Evolutionary conservation across 2,329 filamentous ascomycete genomes (phyloP).

Genomic region (Colletotrichum musicola): DNA sequence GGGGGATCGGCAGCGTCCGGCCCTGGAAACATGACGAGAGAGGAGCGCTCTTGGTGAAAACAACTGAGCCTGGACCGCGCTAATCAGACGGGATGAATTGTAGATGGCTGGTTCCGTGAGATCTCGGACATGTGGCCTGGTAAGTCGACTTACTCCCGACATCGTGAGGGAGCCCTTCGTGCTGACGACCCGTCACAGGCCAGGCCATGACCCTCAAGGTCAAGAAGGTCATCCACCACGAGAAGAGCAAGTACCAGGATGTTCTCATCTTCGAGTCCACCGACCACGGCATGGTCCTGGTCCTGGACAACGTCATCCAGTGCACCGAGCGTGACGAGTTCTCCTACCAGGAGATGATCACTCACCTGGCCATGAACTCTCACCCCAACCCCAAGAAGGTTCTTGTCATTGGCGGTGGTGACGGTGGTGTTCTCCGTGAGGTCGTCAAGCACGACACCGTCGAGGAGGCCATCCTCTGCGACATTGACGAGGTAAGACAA

Average conservation of each 20-base stretch:
- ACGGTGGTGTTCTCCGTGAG: slow-evolving; percentile 97
- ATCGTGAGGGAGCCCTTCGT: neutral
- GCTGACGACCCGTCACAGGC: slow-evolving; percentile 60
- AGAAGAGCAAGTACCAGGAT: slow-evolving; percentile 99
- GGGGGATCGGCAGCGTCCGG: slow-evolving; percentile 18
- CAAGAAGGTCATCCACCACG: slow-evolving; percentile 97
- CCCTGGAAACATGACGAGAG: slow-evolving; percentile 6
- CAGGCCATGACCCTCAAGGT: slow-evolving; percentile 99
- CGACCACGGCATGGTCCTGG: slow-evolving; percentile 95
- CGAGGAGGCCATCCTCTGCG: slow-evolving; percentile 95
- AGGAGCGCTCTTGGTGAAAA: slow-evolving; percentile 3
- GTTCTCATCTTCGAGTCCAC: slow-evolving; percentile 99
- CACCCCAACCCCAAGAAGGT: slow-evolving; percentile 99
- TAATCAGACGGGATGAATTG: slow-evolving; percentile 8
- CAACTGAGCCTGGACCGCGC: slow-evolving; percentile 19
- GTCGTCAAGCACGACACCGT: slow-evolving; percentile 99
- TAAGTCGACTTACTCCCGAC: slow-evolving; percentile 46
- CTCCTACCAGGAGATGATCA: slow-evolving; percentile 99
- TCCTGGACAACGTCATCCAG: slow-evolving; percentile 99
- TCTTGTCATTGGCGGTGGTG: slow-evolving; percentile 96
- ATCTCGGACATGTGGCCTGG: slow-evolving; percentile 98
- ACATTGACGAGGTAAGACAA: slow-evolving; percentile 89
- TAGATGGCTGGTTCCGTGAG: slow-evolving; percentile 99
- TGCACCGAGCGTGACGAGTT: slow-evolving; percentile 99
- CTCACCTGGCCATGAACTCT: slow-evolving; percentile 97